Base-by-base conservation (phyloP, 169 alveolate species). In the Prorocentrum cordatum region DNA sequence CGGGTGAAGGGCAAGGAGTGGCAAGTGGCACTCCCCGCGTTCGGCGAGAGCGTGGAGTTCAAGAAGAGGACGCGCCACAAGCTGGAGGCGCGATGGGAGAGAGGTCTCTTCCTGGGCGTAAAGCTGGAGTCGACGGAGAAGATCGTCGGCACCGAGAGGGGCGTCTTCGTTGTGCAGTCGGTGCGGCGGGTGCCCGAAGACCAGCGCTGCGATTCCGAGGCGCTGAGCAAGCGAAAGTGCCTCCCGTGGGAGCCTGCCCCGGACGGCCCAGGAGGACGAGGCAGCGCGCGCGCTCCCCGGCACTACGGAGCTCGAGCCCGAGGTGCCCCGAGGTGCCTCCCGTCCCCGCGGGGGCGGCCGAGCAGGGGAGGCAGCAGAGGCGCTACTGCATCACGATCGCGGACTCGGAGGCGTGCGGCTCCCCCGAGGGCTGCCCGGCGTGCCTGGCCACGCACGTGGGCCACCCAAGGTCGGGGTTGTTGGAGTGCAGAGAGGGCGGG, bases 21-120 rank as follows among this genome's bases (percentile, higher is more conserved):
- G 79, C 35, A 36, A 35, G 14, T 67, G 29, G 47, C 64, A n/a
- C 1, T 35, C 58, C 79, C 79, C 1, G 33, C 59, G 9, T 67
- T 33, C 50, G 79, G 79, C 22, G 79, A 67, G 38, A 5, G 20
- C 22, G 79, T 67, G 79, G 79, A 35, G 58, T 67, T 33, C 33
- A 67, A 58, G 24, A 18, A 27, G 58, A 33, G 79, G 35, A 36
- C 35, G 6, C 59, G 29, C 22, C 29, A 24, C 20, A 67, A 67
- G 20, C 14, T 67, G 31, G 58, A 67, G 6, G 18, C 79, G 20
- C 54, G 79, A 3, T 67, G 79, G 79, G 24, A 14, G 33, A 58
- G 16, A 35, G 59, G 79, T 2, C 14, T 67, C 9, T 32, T 35
- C 45, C 31, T 67, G 6, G 75, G 75, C 6, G 39, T 64, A 16